phyloP scores from a whole-genome alignment of 2,329 filamentous ascomycete species.

The Cercospora beticola region DNA sequence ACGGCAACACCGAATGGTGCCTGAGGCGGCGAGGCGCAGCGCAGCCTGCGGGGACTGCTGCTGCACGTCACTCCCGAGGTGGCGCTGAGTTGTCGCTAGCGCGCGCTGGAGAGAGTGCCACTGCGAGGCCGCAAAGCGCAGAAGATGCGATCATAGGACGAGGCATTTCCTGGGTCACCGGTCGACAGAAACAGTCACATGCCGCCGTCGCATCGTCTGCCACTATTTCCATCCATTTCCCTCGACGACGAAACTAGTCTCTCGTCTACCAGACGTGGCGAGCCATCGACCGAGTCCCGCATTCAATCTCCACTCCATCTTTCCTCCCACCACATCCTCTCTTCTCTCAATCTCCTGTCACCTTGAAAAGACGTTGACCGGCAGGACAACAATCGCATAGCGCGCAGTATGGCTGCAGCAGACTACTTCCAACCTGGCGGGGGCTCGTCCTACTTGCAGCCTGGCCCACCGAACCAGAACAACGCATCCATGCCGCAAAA shows the following conservation, averaged over 20 bases:
- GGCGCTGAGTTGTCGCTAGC: not conserved
- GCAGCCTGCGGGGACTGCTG: not conserved
- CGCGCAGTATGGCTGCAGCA: conserved; percentile 31
- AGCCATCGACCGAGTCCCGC: not conserved
- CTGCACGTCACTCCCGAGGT: not conserved
- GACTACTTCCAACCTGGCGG: conserved; percentile 31
- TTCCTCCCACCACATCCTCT: not conserved
- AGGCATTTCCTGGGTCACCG: conserved; percentile 5
- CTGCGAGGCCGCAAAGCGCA: not conserved
- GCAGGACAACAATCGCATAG: not conserved
- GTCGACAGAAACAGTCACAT: conserved; percentile 3
- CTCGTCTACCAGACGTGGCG: not conserved
- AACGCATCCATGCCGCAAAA: conserved; percentile 15
- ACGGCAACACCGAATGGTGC: not conserved
- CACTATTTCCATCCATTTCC: not conserved
- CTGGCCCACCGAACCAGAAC: conserved; percentile 13
- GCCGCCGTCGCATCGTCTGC: not conserved
- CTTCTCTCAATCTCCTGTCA: not conserved
- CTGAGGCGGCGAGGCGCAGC: not conserved
- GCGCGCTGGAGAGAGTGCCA: not conserved
- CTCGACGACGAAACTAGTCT: not conserved
- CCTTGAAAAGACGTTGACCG: conserved; percentile 2
- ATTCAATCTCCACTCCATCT: not conserved
- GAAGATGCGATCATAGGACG: not conserved
- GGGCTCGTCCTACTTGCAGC: conserved; percentile 16